phyloP scores from a whole-genome alignment of 2,329 filamentous ascomycete genomes.

The Lomentospora prolificans region DNA sequence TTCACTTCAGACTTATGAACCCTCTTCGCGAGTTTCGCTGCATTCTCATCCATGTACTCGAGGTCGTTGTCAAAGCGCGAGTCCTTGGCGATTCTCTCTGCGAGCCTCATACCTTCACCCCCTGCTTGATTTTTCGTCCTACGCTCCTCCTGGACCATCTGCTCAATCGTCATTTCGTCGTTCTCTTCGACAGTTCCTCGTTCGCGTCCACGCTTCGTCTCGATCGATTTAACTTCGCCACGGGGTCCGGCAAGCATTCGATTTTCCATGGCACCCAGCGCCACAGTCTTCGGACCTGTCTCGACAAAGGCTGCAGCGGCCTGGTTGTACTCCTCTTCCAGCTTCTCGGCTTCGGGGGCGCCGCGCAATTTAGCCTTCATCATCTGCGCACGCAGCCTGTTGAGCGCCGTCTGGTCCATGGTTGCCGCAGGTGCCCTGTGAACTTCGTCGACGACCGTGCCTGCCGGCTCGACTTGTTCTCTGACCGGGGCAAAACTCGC shows the following conservation, averaged over 20 bases:
- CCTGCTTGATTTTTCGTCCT: constrained; percentile 69
- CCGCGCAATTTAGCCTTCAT: constrained; percentile 89
- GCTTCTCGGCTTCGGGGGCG: constrained; percentile 60
- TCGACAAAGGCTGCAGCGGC: constrained; percentile 56
- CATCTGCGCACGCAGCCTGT: constrained; percentile 83
- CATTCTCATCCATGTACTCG: constrained; percentile 97
- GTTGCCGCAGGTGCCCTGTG: constrained; percentile 29
- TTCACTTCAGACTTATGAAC: constrained; percentile 83
- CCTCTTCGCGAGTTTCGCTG: constrained; percentile 73
- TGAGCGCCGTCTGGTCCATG: constrained; percentile 71
- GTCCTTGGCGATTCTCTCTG: constrained; percentile 91
- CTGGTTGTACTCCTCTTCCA: constrained; percentile 77
- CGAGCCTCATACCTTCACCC: constrained; percentile 72
- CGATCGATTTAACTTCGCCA: constrained; percentile 65
- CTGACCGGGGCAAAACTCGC: not conserved
- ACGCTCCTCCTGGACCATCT: constrained; percentile 93
- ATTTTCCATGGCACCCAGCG: constrained; percentile 81
- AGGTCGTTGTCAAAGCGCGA: constrained; percentile 82
- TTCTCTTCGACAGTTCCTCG: constrained; percentile 82
- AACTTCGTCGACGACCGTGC: not conserved
- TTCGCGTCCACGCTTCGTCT: constrained; percentile 73
- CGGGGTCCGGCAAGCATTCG: constrained; percentile 70
- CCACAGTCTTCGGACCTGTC: constrained; percentile 52
- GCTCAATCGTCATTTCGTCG: constrained; percentile 89
- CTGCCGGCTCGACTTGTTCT: not conserved